A percentile compares a stretch with the other conserved stretches of the same genome.
These are phyloP conservation scores for Leucoagaricus sp. DNA, from an alignment of 1,284 basidiomycete genomes.

Conservation along the genomic window DNA sequence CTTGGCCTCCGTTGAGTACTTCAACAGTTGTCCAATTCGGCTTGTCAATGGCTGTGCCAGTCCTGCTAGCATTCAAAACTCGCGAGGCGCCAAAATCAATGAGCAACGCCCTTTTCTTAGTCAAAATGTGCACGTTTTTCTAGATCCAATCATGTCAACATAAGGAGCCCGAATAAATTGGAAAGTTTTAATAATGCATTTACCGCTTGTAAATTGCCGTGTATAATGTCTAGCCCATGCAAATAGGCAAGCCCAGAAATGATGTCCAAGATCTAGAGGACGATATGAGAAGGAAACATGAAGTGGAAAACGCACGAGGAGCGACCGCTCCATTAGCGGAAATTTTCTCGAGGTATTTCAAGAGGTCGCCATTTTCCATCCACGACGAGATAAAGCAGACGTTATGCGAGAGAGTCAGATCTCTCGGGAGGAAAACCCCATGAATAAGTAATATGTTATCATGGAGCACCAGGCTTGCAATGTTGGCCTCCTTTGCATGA, in stretches of 20 bases:
- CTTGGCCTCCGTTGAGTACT: not conserved
- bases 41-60: not conserved
- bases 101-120: not conserved
- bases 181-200: not conserved
- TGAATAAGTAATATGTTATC: not conserved
- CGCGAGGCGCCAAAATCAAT: not conserved
- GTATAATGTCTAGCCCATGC: not conserved
- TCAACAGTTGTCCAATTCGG: not conserved
- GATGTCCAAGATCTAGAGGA: not conserved
- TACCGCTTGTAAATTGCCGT: not conserved
- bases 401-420: not conserved
- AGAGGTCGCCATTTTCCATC: not conserved
- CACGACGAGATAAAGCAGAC: not conserved
- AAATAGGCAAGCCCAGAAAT: not conserved
- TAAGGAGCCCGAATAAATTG: not conserved
- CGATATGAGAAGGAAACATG: not conserved
- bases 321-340: not conserved
- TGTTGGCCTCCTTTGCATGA: not conserved
- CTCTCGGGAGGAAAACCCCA: not conserved
- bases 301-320: not conserved
- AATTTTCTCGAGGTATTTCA: not conserved
- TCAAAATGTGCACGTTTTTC: not conserved
- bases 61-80: not conserved
- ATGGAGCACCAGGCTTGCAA: not conserved
- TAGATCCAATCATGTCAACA: not conserved